Percentiles rank a stretch among this genome's conserved stretches.
Conservation (phyloP, 495 filamentous ascomycete genomes). For the Penicillium waksmanii region DNA sequence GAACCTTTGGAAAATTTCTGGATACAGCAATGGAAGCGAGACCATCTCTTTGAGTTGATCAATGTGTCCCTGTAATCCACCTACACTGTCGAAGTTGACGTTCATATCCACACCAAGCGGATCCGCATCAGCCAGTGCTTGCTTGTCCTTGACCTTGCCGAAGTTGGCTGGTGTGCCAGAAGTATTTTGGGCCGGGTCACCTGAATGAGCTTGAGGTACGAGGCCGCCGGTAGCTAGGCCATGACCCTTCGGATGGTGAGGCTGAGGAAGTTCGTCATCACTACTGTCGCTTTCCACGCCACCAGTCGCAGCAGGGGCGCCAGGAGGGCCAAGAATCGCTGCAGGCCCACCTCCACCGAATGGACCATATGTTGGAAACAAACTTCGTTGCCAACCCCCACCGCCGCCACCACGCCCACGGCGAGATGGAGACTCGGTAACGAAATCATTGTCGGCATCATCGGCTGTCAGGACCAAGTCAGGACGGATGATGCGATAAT, state of each 20-base stretch:
- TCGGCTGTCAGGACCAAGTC: slow-evolving; percentile 67
- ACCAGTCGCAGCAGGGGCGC: slow-evolving; percentile 68
- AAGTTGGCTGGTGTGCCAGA: slow-evolving; percentile 80
- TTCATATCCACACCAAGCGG: slow-evolving; percentile 88
- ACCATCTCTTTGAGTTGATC: slow-evolving; percentile 99
- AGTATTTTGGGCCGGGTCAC: slow-evolving; percentile 62
- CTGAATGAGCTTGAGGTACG: slow-evolving; percentile 64
- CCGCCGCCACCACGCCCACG: slow-evolving; percentile 57
- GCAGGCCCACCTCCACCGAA: slow-evolving; percentile 82
- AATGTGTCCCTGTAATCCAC: slow-evolving; percentile 88
- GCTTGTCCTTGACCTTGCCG: slow-evolving; percentile 84
- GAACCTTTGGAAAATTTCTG: slow-evolving; percentile 90
- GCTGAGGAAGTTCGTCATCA: slow-evolving; percentile 77
- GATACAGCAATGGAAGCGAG: slow-evolving; percentile 87
- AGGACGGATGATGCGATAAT: slow-evolving; percentile 77
- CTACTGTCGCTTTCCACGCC: slow-evolving; percentile 94
- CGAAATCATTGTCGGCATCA: slow-evolving; percentile 64
- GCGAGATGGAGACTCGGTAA: slow-evolving; percentile 69
- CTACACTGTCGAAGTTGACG: slow-evolving; percentile 91
- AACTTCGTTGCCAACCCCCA: slow-evolving; percentile 70
- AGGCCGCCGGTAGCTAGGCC: slow-evolving; percentile 58
- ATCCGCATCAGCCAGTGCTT: slow-evolving; percentile 85
- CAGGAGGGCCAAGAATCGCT: slow-evolving; percentile 77
- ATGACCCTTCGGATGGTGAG: slow-evolving; percentile 60
- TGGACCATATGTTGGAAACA: slow-evolving; percentile 86